Conservation (phyloP, 2,329 filamentous ascomycete genomes). For the Tolypocladium album region DNA sequence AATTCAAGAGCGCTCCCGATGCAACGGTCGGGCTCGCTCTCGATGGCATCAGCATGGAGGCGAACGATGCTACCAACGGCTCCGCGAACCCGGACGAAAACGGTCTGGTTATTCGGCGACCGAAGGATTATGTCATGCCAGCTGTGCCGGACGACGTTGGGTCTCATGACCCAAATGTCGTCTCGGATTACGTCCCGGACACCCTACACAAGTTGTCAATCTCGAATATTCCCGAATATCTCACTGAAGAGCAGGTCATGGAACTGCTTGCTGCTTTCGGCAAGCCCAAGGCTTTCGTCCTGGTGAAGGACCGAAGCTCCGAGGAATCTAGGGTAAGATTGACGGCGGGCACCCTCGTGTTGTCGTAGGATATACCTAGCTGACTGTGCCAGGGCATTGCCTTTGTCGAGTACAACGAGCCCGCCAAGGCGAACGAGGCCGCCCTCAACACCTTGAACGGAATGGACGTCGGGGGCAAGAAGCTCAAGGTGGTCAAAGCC, state of each 20-base stretch:
- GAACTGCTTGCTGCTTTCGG: conserved; percentile 88
- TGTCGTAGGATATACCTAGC: background rate
- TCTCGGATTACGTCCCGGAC: conserved; percentile 76
- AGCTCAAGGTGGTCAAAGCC: conserved; percentile 76
- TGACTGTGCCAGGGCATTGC: conserved; percentile 62
- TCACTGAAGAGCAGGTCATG: conserved; percentile 83
- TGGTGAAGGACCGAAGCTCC: conserved; percentile 78
- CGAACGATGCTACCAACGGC: conserved; percentile 48
- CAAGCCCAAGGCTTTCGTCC: conserved; percentile 79
- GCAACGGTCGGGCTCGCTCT: conserved; percentile 85
- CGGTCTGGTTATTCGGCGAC: conserved; percentile 69
- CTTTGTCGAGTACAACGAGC: conserved; percentile 88
- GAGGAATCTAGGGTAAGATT: conserved; percentile 72
- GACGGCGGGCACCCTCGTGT: background rate
- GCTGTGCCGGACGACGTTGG: conserved; percentile 58
- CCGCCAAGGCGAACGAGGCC: conserved; percentile 58
- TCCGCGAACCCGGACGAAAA: conserved; percentile 38
- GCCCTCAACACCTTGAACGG: conserved; percentile 86
- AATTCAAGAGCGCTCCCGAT: conserved; percentile 81
- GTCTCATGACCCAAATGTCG: conserved; percentile 62
- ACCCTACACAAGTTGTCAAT: conserved; percentile 93
- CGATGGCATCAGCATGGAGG: conserved; percentile 81
- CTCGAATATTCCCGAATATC: conserved; percentile 76
- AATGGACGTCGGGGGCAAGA: conserved; percentile 83
- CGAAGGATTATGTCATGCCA: conserved; percentile 95